Percentiles rank a stretch among this genome's conserved stretches.
Evolutionary conservation across 2,329 filamentous ascomycete species (phyloP).

Genomic region (Beauveria brongniartii): DNA sequence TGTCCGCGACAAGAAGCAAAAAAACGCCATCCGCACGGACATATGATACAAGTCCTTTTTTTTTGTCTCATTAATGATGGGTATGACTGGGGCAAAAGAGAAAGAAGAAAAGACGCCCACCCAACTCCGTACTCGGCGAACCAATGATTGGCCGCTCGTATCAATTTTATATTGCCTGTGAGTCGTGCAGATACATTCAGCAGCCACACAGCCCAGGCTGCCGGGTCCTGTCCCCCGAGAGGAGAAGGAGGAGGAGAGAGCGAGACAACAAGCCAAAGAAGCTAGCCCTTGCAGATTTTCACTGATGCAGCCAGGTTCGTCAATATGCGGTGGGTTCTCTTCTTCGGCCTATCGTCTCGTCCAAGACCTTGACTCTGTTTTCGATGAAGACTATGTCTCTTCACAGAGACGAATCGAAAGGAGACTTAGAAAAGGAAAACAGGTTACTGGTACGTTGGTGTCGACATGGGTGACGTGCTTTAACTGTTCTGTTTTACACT

Average conservation of each 20-base stretch:
- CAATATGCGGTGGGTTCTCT: neutral
- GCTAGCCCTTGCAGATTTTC: neutral
- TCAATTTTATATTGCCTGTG: neutral
- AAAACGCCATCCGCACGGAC: conserved; percentile 4
- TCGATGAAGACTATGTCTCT: neutral
- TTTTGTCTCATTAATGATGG: neutral
- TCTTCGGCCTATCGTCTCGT: neutral
- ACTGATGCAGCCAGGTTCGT: neutral
- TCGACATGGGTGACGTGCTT: neutral
- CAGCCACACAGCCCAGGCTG: neutral
- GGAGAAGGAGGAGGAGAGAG: neutral
- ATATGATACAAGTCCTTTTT: neutral
- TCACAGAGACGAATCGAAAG: no score
- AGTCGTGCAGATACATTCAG: neutral
- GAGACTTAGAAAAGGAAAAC: neutral
- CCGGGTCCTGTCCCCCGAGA: neutral
- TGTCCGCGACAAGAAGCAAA: neutral
- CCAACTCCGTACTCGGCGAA: no score
- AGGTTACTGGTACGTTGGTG: neutral
- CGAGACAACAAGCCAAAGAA: conserved; percentile 1
- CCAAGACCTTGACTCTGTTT: neutral
- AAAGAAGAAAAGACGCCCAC: no score
- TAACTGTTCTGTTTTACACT: neutral
- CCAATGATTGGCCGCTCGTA: neutral
- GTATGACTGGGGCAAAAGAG: neutral